These are phyloP conservation scores for Trebouxia sp. DNA, from an alignment of 139 green algal species.

Conservation along the genomic window DNA sequence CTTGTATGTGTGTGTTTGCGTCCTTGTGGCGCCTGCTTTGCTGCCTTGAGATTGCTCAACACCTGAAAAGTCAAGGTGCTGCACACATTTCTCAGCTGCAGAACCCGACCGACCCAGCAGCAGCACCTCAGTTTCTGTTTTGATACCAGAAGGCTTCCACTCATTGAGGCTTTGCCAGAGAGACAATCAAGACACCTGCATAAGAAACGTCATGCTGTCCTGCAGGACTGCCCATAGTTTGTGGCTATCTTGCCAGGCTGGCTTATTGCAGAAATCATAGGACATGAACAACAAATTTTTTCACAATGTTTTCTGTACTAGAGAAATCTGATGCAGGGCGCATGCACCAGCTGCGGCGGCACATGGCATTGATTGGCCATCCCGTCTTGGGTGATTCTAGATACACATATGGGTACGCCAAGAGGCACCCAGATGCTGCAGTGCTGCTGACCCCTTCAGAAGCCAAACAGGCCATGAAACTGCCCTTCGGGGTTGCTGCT, in stretches of 20 bases:
- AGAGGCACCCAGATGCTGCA: background rate
- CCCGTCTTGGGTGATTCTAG: constrained; percentile 63
- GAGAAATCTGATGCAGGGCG: constrained; percentile 40
- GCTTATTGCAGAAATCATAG: background rate
- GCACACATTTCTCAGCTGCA: no score
- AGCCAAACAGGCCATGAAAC: background rate
- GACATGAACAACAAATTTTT: background rate
- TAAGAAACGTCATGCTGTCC: background rate
- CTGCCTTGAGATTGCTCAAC: no score
- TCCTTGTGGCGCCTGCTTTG: no score
- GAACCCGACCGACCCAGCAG: no score
- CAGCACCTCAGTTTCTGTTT: no score
- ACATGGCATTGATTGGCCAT: constrained; percentile 67
- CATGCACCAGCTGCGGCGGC: constrained; percentile 75
- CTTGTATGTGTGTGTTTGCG: no score
- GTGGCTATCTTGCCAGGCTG: background rate
- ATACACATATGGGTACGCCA: constrained; percentile 47
- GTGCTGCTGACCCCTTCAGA: background rate
- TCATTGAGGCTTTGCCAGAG: no score
- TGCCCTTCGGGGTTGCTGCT: background rate
- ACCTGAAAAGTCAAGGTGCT: no score
- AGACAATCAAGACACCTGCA: no score
- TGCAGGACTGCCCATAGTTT: background rate
- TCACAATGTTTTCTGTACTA: background rate
- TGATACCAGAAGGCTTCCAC: no score